These are phyloP conservation scores for Starmerella stigmatis DNA, from an alignment of 805 yeast genomes.

Conservation along the genomic window DNA sequence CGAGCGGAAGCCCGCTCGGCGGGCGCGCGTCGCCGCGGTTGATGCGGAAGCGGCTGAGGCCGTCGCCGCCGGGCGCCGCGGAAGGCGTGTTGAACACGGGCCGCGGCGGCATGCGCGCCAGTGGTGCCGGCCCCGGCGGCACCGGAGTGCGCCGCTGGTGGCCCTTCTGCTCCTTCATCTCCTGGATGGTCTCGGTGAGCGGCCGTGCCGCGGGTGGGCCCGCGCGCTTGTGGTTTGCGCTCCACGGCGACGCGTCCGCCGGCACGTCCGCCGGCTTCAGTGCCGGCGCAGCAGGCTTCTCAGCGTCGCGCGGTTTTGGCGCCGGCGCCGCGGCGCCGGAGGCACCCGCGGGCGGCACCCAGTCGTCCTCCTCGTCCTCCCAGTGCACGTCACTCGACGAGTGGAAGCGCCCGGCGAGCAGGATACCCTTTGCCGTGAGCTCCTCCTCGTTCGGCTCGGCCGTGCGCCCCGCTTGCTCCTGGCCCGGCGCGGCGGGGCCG, in stretches of 20 bases:
- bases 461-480: background rate
- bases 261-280: constrained; percentile 5
- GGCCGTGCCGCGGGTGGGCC: constrained; percentile 11
- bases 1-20: background rate
- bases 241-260: constrained; percentile 11
- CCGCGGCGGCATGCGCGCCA: background rate
- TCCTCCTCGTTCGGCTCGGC: constrained; percentile 28
- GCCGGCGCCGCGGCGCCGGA: constrained; percentile 2
- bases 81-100: background rate
- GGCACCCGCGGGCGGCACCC: constrained; percentile 20
- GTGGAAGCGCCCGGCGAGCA: constrained; percentile 28
- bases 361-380: constrained; percentile 35
- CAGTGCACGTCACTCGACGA: constrained; percentile 29
- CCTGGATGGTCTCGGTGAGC: constrained; percentile 15
- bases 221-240: constrained; percentile 1
- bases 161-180: constrained; percentile 13
- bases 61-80: constrained; percentile 16
- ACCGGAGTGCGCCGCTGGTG: constrained; percentile 7
- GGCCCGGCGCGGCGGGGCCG: background rate
- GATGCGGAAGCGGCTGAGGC: constrained; percentile 22
- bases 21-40: constrained; percentile 8
- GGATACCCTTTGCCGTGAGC: constrained; percentile 30
- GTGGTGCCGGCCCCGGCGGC: background rate
- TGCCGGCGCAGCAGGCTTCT: constrained; percentile 5
- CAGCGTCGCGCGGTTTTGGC: constrained; percentile 3